Evolutionary conservation across 768 basidiomycete genomes (phyloP), one percentile per base, ranked within the genome.

Genomic region (Lactifluus volemus): DNA sequence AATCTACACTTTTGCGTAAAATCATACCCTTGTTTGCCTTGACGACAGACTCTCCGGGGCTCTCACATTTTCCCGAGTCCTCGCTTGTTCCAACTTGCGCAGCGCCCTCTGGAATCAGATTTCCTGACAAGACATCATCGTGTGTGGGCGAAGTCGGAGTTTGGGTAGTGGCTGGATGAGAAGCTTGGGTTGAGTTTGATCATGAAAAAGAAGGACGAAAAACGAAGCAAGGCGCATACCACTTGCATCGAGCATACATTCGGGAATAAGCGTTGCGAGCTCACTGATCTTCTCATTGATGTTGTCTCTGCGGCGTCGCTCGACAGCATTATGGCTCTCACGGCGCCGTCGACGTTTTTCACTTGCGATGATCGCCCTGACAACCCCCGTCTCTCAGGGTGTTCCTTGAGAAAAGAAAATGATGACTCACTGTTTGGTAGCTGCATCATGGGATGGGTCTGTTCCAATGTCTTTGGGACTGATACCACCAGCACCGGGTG

Each of bases 1-100:
- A 79, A 55, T 79, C 78, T 57, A 79, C 78, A 48, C 78, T 79
- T 76, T 79, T 96, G 66, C 89, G 72, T 49, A 96, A 73, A 47
- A 96, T 93, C 85, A 95, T 90, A 38, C 93, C 92, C 78, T 96
- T 96, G 75, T 96, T 95, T 30, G 92, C 92, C 70, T 95, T 95
- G 55, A 90, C 86, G 34, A 79, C 78, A 19, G 71, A 72, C 19
- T 66, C 75, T 76, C 36, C 78, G 77, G 21, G 71, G 5, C 48
- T 49, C 68, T 60, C 52, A 49, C 72, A 70, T 63, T 71, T 73
- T 17, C 65, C 68, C 21, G 70, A 68, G 49, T 65, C 55, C 38
- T 63, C 71, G 49, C 58, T 59, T 25, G 53, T 59, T 45, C 38
- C 45, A 12, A 30, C 41, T 25, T 63, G 53, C 6, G 54, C 49